Evolutionary conservation across 129 eudicot species (phyloP), one percentile per base, ranked within the genome.

Genomic region (Centaurea solstitialis): DNA sequence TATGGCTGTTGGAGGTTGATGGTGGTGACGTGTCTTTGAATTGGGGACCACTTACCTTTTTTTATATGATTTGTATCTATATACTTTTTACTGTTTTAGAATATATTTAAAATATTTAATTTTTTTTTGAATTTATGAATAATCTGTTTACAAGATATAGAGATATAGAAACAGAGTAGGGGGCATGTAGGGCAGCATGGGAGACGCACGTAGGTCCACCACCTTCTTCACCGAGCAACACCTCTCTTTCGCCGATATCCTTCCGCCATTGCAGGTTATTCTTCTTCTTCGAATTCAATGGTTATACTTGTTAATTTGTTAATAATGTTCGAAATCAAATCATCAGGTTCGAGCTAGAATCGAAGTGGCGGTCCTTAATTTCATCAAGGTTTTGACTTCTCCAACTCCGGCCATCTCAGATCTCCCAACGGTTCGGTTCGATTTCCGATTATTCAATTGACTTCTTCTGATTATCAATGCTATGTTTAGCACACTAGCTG

Each of bases 281-380:
- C 30, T 3, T 65, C 39, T 23, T 61, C 47, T 21, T 62, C 81
- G 5, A n/a, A 6, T 18, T 82, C 70, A 59, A 9, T 28, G 38
- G 28, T 43, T 59, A 7, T 24, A 13, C 41, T 24, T 11, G 15
- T 24, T 28, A 40, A 40, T 6, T 30, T 53, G 23, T 62, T 68
- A 30, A 47, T 70, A 28, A 20, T 62, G 18, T 70, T 30, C 3
- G 13, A 35, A 30, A 72, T 73, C 15, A 67, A 77, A 33, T 40
- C 12, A 86, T 76, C 88, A 96, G 99, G 99, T 90, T 76, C 95
- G 97, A 86, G 97, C 97, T 33, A 79, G 99, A 79, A 96, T 96
- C 62, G 99, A 96, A 89, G 95, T 96, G n/a, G 93, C 99, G 0
- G 90, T 91, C 40, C 89, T 96, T 41, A 90, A 89, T 82, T 96